A percentile compares a stretch with the other conserved stretches of the same genome.
Conservation (phyloP, 2,329 filamentous ascomycete genomes). For the Cordyceps militaris region DNA sequence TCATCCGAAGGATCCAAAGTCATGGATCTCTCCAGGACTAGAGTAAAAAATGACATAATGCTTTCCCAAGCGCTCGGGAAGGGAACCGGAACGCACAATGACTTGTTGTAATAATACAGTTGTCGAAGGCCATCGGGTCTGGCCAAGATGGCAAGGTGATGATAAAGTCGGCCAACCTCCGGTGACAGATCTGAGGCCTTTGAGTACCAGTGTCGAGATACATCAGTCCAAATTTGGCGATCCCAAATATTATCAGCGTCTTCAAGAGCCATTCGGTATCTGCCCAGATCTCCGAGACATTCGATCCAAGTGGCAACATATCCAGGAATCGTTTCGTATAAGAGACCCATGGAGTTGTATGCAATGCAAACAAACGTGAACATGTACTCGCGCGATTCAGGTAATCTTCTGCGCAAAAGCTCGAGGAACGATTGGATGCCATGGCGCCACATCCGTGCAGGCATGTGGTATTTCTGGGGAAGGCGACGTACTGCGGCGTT, state of each 20-base stretch:
- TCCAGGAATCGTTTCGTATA: constrained; percentile 76
- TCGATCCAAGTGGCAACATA: constrained; percentile 93
- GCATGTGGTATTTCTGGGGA: constrained; percentile 81
- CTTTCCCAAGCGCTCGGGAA: constrained; percentile 64
- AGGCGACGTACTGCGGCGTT: constrained; percentile 59
- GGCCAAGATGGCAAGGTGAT: constrained; percentile 77
- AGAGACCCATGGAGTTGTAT: constrained; percentile 81
- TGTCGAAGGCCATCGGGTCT: constrained; percentile 63
- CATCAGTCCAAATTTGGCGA: constrained; percentile 72
- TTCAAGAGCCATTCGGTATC: constrained; percentile 87
- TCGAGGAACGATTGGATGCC: constrained; percentile 84
- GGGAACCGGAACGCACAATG: constrained; percentile 58
- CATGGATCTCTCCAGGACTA: constrained; percentile 37
- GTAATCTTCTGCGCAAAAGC: constrained; percentile 65
- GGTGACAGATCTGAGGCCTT: constrained; percentile 73
- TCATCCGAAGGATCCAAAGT: constrained; percentile 41
- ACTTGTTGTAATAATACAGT: constrained; percentile 65
- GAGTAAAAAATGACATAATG: constrained; percentile 62
- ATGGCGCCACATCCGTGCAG: constrained; percentile 87
- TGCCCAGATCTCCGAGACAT: constrained; percentile 76
- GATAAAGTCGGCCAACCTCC: constrained; percentile 70
- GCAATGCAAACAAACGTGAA: constrained; percentile 81
- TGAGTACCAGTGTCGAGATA: constrained; percentile 77
- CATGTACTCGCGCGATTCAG: constrained; percentile 79
- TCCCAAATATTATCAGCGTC: constrained; percentile 64